These are phyloP conservation scores for Trichosporon sp. DNA, from an alignment of 1,284 basidiomycete genomes.

Conservation along the genomic window DNA sequence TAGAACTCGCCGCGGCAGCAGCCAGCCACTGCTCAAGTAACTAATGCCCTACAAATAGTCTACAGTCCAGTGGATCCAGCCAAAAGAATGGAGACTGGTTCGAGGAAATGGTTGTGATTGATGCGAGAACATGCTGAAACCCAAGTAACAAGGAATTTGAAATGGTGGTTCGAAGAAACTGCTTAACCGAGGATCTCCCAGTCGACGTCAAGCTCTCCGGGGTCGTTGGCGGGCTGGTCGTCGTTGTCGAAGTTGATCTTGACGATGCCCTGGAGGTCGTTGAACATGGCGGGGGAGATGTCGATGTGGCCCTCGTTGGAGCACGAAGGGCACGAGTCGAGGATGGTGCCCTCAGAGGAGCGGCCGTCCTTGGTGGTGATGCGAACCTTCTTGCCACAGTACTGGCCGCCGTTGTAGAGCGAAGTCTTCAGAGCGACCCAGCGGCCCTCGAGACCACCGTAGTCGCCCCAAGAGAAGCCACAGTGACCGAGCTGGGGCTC, in stretches of 20 bases:
- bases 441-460: background rate
- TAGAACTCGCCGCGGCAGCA: background rate
- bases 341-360: conserved; percentile 61
- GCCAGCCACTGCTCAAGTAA: conserved; percentile 4
- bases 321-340: conserved; percentile 83
- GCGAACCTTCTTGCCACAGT: conserved; percentile 26
- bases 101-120: background rate
- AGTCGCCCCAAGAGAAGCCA: background rate
- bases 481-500: background rate
- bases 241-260: conserved; percentile 2
- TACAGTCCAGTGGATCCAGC: background rate
- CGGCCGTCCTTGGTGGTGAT: conserved; percentile 39
- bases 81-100: background rate
- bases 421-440: conserved; percentile 8
- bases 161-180: background rate
- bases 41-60: background rate
- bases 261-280: conserved; percentile 53
- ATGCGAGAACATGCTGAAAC: conserved; percentile 1
- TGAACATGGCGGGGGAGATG: conserved; percentile 71
- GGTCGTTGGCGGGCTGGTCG: conserved; percentile 1
- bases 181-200: conserved; percentile 50
- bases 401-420: conserved; percentile 1
- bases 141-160: conserved; percentile 5
- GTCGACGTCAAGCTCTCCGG: conserved; percentile 30
- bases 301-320: conserved; percentile 61